Percentiles rank a stretch among this genome's conserved stretches.
Evolutionary conservation across 2,329 filamentous ascomycete genomes (phyloP).

Genomic region (Aspergillus pseudoviridinutans): DNA sequence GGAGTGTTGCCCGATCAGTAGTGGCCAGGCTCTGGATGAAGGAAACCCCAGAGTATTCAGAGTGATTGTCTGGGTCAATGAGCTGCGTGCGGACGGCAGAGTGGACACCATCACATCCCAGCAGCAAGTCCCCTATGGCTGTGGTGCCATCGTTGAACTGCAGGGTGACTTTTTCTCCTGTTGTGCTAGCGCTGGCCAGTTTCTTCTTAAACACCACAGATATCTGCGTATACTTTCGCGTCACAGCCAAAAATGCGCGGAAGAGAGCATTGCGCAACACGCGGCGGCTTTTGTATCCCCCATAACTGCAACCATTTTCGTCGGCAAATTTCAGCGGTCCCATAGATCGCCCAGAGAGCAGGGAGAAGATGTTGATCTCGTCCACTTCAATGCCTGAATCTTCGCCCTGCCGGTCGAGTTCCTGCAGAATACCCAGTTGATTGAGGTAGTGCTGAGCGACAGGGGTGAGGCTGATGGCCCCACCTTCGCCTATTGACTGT

Average conservation of each 20-base stretch:
- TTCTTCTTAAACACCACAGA: slow-evolving; percentile 7
- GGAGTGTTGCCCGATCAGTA: slow-evolving; percentile 14
- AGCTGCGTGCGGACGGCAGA: slow-evolving; percentile 33
- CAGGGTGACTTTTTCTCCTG: slow-evolving; percentile 20
- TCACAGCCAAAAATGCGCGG: slow-evolving; percentile 29
- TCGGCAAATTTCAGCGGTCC: slow-evolving; percentile 27
- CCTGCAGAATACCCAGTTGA: slow-evolving; percentile 29
- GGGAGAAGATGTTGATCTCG: slow-evolving; percentile 30
- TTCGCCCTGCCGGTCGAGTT: slow-evolving; percentile 27
- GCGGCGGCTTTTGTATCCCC: slow-evolving; percentile 28
- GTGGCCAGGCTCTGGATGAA: slow-evolving; percentile 34
- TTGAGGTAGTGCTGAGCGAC: slow-evolving; percentile 34
- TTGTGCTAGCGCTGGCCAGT: slow-evolving; percentile 6
- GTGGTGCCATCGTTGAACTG: slow-evolving; percentile 30
- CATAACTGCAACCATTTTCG: slow-evolving; percentile 23
- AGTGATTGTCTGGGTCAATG: slow-evolving; percentile 30
- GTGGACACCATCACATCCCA: too few species aligned
- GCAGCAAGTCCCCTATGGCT: slow-evolving; percentile 32
- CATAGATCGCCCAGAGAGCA: slow-evolving; percentile 26
- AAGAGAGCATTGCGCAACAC: slow-evolving; percentile 31
- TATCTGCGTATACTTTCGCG: slow-evolving; percentile 14
- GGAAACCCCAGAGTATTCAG: slow-evolving; percentile 39
- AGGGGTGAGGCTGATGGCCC: slow-evolving; percentile 35
- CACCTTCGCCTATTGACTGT: slow-evolving; percentile 28
- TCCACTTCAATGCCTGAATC: slow-evolving; percentile 28